A percentile compares a stretch with the other conserved stretches of the same genome.
Conservation (phyloP, 2,329 filamentous ascomycete species). For the Claviceps sp. region DNA sequence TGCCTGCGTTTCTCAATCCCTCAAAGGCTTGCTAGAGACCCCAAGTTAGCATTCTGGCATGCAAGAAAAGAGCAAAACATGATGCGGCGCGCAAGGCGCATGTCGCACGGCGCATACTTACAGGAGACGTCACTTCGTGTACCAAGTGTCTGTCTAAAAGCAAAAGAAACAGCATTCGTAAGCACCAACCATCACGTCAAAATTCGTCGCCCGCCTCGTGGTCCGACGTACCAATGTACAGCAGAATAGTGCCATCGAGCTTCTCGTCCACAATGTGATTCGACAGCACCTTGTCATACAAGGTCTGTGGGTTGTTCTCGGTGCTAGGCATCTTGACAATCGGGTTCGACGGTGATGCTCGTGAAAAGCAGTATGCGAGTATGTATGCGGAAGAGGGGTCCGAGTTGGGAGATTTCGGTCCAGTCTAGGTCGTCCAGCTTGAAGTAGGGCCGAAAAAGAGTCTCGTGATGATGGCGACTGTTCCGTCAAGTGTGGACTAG, state of each 20-base stretch:
- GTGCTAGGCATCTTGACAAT: slow-evolving; percentile 52
- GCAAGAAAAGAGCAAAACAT: background rate
- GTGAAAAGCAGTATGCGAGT: background rate
- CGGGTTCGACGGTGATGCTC: background rate
- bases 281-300: slow-evolving; percentile 96
- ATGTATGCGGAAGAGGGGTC: too few species aligned
- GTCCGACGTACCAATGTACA: slow-evolving; percentile 69
- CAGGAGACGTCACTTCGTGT: slow-evolving; percentile 95
- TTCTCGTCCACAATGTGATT: slow-evolving; percentile 93
- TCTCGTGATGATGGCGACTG: too few species aligned
- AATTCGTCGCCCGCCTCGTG: background rate
- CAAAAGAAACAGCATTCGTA: background rate
- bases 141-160: slow-evolving; percentile 77
- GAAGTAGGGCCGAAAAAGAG: background rate
- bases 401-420: background rate
- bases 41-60: background rate
- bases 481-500: background rate
- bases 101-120: slow-evolving; percentile 27
- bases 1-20: slow-evolving; percentile 76
- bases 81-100: too few species aligned
- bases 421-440: background rate
- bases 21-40: slow-evolving; percentile 77
- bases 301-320: slow-evolving; percentile 60
- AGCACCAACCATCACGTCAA: background rate
- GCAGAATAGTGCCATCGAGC: slow-evolving; percentile 78